Percentiles rank a stretch among this genome's conserved stretches.
phyloP scores from a whole-genome alignment of 441 rosid species.

The Arabidopsis hybrid region DNA sequence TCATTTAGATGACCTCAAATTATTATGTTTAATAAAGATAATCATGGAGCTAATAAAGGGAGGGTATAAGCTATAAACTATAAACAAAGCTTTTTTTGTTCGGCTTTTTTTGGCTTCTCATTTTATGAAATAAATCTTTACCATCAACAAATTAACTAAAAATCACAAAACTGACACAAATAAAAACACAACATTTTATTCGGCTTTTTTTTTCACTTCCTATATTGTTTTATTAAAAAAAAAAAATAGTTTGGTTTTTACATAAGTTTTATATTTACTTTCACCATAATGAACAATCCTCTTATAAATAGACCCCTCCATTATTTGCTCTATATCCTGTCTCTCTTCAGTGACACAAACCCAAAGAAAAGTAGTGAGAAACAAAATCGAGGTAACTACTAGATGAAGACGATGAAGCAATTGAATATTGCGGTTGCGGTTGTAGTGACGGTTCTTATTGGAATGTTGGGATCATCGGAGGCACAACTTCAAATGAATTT shows the following conservation, averaged over 20 bases:
- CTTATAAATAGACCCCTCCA: constrained; percentile 36
- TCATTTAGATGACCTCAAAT: constrained; percentile 1
- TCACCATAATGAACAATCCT: constrained; percentile 20
- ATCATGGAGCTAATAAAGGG: background rate
- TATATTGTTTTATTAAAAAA: no score
- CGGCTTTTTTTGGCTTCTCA: background rate
- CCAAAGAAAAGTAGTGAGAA: constrained; percentile 30
- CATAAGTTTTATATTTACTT: background rate
- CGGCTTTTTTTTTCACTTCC: background rate
- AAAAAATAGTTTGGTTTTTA: no score
- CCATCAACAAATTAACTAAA: background rate
- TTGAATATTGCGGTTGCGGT: constrained; percentile 31
- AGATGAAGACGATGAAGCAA: constrained; percentile 33
- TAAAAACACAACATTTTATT: background rate
- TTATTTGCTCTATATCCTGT: constrained; percentile 34
- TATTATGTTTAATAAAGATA: background rate
- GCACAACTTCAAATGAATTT: constrained; percentile 67
- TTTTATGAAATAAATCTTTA: background rate
- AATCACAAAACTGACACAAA: background rate
- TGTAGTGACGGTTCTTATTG: constrained; percentile 43
- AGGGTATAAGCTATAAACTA: constrained; percentile 2
- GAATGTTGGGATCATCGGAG: constrained; percentile 42
- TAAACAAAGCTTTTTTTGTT: background rate
- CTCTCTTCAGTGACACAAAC: constrained; percentile 39
- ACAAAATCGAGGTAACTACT: constrained; percentile 4